Percentiles rank a stretch among this genome's conserved stretches.
Conservation (phyloP, 371 early-diverging fungal genomes). For the Mortierella sp. region DNA sequence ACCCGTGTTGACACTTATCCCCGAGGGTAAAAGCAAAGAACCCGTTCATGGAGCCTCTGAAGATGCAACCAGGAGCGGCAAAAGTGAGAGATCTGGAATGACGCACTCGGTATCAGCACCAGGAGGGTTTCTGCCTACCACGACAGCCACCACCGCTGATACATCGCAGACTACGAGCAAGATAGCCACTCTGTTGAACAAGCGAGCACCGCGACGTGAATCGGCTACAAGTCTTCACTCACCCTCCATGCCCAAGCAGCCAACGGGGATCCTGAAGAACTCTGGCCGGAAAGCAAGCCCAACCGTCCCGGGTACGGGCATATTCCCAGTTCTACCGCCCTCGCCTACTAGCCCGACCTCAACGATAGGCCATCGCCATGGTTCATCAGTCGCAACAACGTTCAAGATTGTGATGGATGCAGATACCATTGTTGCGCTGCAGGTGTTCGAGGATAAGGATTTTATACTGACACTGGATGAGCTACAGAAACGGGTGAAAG, state of each 20-base stretch:
- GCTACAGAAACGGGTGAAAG: slow-evolving; percentile 18
- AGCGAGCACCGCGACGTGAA: slow-evolving; percentile 29
- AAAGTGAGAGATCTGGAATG: slow-evolving; percentile 12
- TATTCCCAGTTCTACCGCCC: slow-evolving; percentile 33
- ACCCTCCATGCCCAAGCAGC: slow-evolving; percentile 31
- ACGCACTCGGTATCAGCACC: slow-evolving; percentile 34
- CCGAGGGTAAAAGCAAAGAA: slow-evolving; percentile 5
- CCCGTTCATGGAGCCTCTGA: not conserved
- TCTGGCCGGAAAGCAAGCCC: slow-evolving; percentile 33
- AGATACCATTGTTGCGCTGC: slow-evolving; percentile 49
- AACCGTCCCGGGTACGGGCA: slow-evolving; percentile 20
- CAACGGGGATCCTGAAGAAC: slow-evolving; percentile 47
- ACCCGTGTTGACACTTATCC: slow-evolving; percentile 17
- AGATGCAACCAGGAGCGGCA: not conserved
- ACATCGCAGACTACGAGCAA: not conserved
- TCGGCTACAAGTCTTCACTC: slow-evolving; percentile 12
- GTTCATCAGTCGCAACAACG: slow-evolving; percentile 25
- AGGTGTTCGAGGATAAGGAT: slow-evolving; percentile 30
- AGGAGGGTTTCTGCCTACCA: slow-evolving; percentile 13
- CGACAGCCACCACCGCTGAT: not conserved
- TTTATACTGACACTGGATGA: slow-evolving; percentile 36
- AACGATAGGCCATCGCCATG: not conserved
- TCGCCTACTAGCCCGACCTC: slow-evolving; percentile 3
- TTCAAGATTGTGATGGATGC: slow-evolving; percentile 53
- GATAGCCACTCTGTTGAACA: slow-evolving; percentile 7